Evolutionary conservation across 768 basidiomycete species (phyloP), one percentile per base, ranked within the genome.

Genomic region (Clitopilus passeckerianus): DNA sequence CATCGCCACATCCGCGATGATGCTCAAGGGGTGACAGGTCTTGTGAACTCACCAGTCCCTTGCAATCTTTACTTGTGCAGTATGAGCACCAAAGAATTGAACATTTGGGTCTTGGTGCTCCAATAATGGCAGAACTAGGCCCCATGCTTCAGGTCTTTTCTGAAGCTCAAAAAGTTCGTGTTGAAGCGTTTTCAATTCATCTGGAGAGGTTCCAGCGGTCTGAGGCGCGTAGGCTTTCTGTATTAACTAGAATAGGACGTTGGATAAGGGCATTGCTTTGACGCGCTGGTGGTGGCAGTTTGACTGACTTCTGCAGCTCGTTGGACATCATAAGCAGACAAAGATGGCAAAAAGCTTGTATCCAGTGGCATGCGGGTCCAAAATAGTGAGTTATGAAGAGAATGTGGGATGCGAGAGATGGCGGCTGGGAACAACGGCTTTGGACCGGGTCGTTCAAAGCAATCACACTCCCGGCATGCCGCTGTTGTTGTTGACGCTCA

Each of bases 1-100:
- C 34, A 56, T 56, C 54, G 37, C 54, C 54, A 41, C 41, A 63
- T 37, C 34, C 63, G 56, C 37, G 56, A 54, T 56, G 54, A 4
- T 53, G 23, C 10, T 54, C 33, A 4, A 43, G n/a, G 30, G 18
- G 20, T 57, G 27, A 50, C 46, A 50, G 46, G 46, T 16, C 46
- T 50, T n/a, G 46, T 24, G 12, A 54, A 71, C 82, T 63, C 69
- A 95, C 94, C 94, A 96, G 70, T 96, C 95, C 63, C 95, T 78
- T 14, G 90, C 86, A 63, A 96, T 93, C 81, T 98, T 98, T 61
- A 95, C 91, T 68, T 95, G 93, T 1, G 89, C 85, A 0, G 93
- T 97, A 66, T 97, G 95, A 5, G 95, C 94, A 1, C 94, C 93
- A 67, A 93, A 96, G 80, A 96, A 98, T 70, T 95, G 90, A 9